Conservation (phyloP, 2,329 filamentous ascomycete species). For the Periconia macrospinosa region DNA sequence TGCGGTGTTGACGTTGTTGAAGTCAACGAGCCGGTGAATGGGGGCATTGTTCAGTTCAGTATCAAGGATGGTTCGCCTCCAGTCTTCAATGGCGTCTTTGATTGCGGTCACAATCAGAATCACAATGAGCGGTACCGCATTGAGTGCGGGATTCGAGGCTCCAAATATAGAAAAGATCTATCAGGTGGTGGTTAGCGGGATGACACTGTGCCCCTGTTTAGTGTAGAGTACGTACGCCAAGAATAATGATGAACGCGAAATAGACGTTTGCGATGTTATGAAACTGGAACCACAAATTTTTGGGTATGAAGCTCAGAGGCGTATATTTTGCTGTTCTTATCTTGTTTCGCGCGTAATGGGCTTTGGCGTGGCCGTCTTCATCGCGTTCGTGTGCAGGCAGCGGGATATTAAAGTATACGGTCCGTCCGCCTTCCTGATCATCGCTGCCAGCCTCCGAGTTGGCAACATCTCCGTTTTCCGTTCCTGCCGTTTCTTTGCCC, state of each 20-base stretch:
- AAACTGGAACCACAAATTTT: constrained; percentile 97
- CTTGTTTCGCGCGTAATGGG: constrained; percentile 84
- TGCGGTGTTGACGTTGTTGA: constrained; percentile 89
- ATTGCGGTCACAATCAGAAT: constrained; percentile 86
- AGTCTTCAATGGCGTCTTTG: constrained; percentile 96
- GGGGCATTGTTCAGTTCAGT: constrained; percentile 95
- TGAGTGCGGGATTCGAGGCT: constrained; percentile 84
- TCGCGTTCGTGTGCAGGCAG: constrained; percentile 75
- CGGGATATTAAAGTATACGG: constrained; percentile 83
- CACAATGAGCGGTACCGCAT: constrained; percentile 87
- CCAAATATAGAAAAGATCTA: constrained; percentile 98
- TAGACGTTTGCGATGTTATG: constrained; percentile 99
- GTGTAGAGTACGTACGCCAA: constrained; percentile 70
- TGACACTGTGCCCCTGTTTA: background rate
- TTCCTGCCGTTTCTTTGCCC: constrained; percentile 38
- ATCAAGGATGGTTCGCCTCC: constrained; percentile 85
- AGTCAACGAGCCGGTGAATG: constrained; percentile 84
- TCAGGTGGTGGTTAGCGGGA: background rate
- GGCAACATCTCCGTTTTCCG: constrained; percentile 49
- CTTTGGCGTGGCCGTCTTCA: constrained; percentile 73
- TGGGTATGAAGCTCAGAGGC: constrained; percentile 89
- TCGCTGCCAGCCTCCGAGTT: constrained; percentile 45
- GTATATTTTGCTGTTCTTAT: constrained; percentile 98
- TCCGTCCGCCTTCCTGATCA: constrained; percentile 48
- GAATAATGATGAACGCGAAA: constrained; percentile 94